A percentile compares a stretch with the other conserved stretches of the same genome.
phyloP scores from a whole-genome alignment of 169 alveolate species.

The Plasmodium falciparum region DNA sequence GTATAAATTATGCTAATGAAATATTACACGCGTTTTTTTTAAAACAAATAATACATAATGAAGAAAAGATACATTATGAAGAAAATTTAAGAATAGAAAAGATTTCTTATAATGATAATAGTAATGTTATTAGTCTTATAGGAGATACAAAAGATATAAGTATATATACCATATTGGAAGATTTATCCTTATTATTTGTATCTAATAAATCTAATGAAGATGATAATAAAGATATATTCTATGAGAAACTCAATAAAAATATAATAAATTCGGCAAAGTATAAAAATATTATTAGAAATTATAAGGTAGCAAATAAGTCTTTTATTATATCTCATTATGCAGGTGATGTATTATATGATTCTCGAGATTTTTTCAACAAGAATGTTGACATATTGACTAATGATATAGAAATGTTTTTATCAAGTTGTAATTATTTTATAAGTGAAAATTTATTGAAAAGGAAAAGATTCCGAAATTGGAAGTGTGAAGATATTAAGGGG shows the following conservation, averaged over 20 bases:
- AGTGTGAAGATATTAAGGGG: not conserved
- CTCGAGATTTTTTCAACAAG: slow-evolving; percentile 78
- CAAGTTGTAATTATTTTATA: slow-evolving; percentile 48
- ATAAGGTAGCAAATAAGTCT: slow-evolving; percentile 73
- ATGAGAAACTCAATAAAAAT: slow-evolving; percentile 49
- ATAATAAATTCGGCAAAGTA: slow-evolving; percentile 54
- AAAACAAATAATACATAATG: slow-evolving; percentile 87
- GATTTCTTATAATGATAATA: slow-evolving; percentile 82
- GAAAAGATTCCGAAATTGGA: not conserved
- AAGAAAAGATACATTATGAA: slow-evolving; percentile 86
- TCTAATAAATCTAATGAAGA: slow-evolving; percentile 65
- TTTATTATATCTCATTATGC: slow-evolving; percentile 82
- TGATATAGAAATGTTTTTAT: slow-evolving; percentile 76
- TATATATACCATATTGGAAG: slow-evolving; percentile 65
- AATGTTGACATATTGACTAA: slow-evolving; percentile 79
- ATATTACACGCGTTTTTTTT: slow-evolving; percentile 89
- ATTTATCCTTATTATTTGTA: slow-evolving; percentile 35
- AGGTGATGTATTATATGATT: slow-evolving; percentile 80
- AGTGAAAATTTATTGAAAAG: slow-evolving; percentile 51
- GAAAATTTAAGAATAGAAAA: slow-evolving; percentile 59
- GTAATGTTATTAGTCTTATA: slow-evolving; percentile 80
- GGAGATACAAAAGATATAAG: slow-evolving; percentile 76
- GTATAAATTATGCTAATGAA: slow-evolving; percentile 93
- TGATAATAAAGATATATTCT: slow-evolving; percentile 50
- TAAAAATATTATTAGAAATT: slow-evolving; percentile 36